phyloP scores from a whole-genome alignment of 192 early-diverging fungal genomes.

The Nowakowskiella sp. region DNA sequence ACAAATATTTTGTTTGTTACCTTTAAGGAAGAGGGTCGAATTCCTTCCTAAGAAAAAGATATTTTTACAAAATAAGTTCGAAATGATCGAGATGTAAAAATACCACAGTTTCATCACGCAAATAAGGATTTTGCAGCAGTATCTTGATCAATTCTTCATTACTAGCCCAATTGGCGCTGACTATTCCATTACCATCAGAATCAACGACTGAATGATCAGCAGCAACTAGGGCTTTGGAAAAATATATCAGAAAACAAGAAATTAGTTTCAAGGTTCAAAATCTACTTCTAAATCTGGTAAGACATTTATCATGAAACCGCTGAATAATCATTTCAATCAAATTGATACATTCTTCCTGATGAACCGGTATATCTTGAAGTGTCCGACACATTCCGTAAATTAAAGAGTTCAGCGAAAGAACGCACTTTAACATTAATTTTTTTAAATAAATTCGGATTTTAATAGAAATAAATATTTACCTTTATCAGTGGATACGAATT shows the following conservation, averaged over 20 bases:
- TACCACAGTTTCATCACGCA: constrained; percentile 14
- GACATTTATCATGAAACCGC: constrained; percentile 64
- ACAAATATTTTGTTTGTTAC: no score
- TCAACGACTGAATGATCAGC: constrained; percentile 28
- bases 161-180: constrained; percentile 56
- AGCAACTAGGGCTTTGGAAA: constrained; percentile 28
- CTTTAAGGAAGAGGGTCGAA: no score
- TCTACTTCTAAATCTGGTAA: constrained; percentile 26
- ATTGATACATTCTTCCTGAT: constrained; percentile 58
- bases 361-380: constrained; percentile 55
- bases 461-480: constrained; percentile 24
- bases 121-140: constrained; percentile 34
- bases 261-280: background rate
- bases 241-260: constrained; percentile 5
- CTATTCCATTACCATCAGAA: constrained; percentile 26
- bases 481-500: constrained; percentile 61
- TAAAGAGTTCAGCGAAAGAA: constrained; percentile 46
- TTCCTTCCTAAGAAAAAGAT: no score
- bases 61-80: background rate
- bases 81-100: constrained; percentile 1
- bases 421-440: constrained; percentile 44
- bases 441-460: background rate
- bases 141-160: constrained; percentile 50
- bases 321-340: constrained; percentile 61
- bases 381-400: constrained; percentile 58